These are phyloP conservation scores for Saccharomyces pastorianus DNA, from an alignment of 1,139 yeast genomes.

Conservation along the genomic window DNA sequence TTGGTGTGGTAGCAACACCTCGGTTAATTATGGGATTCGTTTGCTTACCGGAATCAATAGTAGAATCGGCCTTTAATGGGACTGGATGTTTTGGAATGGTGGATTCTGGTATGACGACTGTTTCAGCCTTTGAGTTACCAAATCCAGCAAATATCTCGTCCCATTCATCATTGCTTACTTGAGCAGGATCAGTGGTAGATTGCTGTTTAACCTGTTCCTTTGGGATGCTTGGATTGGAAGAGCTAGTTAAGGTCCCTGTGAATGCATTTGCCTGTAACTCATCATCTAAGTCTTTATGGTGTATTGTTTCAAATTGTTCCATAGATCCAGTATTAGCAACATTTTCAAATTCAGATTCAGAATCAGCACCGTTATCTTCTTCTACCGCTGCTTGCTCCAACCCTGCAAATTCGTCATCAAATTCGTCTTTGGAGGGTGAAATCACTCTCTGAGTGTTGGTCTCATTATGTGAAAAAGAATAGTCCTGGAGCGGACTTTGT, in stretches of 20 bases:
- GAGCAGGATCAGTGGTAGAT: slow-evolving; percentile 7
- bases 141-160: slow-evolving; percentile 89
- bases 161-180: slow-evolving; percentile 66
- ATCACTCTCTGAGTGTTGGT: background rate
- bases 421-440: slow-evolving; percentile 18
- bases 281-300: slow-evolving; percentile 25
- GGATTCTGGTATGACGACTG: background rate
- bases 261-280: slow-evolving; percentile 33
- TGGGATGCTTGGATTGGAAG: slow-evolving; percentile 7
- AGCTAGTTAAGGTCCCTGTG: slow-evolving; percentile 28
- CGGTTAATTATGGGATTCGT: slow-evolving; percentile 20
- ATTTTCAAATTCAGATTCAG: slow-evolving; percentile 18
- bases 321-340: slow-evolving; percentile 12
- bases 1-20: slow-evolving; percentile 36
- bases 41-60: slow-evolving; percentile 2
- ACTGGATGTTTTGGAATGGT: slow-evolving; percentile 9
- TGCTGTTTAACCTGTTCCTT: slow-evolving; percentile 3
- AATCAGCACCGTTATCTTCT: slow-evolving; percentile 38
- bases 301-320: slow-evolving; percentile 25
- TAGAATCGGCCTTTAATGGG: slow-evolving; percentile 3
- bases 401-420: slow-evolving; percentile 45
- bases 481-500: background rate
- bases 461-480: background rate
- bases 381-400: slow-evolving; percentile 39
- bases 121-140: slow-evolving; percentile 39